Evolutionary conservation across 768 basidiomycete species (phyloP).

Genomic region (Hygrophorus pudorinus): DNA sequence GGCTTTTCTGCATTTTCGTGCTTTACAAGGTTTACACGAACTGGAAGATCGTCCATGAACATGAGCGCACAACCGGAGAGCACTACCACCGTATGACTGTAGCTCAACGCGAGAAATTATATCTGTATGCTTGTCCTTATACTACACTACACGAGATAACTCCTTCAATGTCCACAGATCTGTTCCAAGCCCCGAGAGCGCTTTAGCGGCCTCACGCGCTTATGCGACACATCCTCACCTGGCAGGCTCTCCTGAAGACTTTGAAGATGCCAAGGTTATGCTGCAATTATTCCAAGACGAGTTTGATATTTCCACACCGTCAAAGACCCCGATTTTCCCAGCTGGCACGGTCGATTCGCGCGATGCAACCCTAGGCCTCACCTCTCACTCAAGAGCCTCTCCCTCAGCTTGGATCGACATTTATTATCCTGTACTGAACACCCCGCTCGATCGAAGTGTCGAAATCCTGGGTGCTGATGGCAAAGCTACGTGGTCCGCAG

Average conservation of each 20-base stretch:
- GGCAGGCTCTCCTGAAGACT: constrained; percentile 55
- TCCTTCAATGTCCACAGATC: constrained; percentile 25
- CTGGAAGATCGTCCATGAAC: no score
- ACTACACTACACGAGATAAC: neutral
- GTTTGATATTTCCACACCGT: constrained; percentile 38
- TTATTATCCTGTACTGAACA: constrained; percentile 86
- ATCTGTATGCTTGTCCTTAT: constrained; percentile 13
- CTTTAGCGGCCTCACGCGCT: constrained; percentile 42
- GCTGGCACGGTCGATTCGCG: constrained; percentile 64
- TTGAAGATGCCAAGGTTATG: constrained; percentile 54
- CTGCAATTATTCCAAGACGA: constrained; percentile 59
- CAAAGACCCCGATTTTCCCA: constrained; percentile 47
- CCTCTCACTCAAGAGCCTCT: constrained; percentile 27
- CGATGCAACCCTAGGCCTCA: constrained; percentile 50
- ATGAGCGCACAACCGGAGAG: no score
- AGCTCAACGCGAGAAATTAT: constrained; percentile 16
- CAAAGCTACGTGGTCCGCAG: constrained; percentile 51
- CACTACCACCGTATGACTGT: constrained; percentile 1
- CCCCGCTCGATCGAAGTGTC: constrained; percentile 56
- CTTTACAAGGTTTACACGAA: no score
- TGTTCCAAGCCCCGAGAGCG: constrained; percentile 47
- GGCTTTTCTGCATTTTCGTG: no score
- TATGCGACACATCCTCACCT: constrained; percentile 66
- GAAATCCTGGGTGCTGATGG: constrained; percentile 55
- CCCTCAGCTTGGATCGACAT: constrained; percentile 76